A percentile compares a stretch with the other conserved stretches of the same genome.
Evolutionary conservation across 768 basidiomycete genomes (phyloP).

Genomic region (Guyanaporus albipodus): DNA sequence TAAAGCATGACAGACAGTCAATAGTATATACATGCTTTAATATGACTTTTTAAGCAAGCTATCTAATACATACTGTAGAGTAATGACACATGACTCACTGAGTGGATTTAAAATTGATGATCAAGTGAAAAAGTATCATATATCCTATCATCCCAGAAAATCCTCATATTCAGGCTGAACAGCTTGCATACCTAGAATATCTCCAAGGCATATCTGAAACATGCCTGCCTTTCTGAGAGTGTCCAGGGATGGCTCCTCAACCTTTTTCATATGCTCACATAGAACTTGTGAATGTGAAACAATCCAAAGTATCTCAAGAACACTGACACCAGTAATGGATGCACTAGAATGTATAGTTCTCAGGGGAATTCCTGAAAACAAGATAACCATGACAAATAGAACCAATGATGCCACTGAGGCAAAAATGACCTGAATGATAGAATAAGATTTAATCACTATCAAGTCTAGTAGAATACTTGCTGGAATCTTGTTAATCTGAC

Average conservation of each 20-base stretch:
- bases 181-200: neutral
- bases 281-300: constrained; percentile 3
- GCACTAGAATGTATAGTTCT: neutral
- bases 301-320: constrained; percentile 15
- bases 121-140: too few species aligned
- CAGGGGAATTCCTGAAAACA: neutral
- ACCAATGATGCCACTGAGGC: constrained; percentile 6
- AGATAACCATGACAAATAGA: neutral
- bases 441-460: neutral
- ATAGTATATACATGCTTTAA: too few species aligned
- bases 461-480: constrained; percentile 1
- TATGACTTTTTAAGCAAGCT: too few species aligned
- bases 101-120: too few species aligned
- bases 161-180: neutral
- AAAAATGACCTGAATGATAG: constrained; percentile 3
- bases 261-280: neutral
- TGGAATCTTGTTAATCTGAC: constrained; percentile 14
- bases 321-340: constrained; percentile 6
- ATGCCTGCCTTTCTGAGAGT: constrained; percentile 8
- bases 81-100: too few species aligned
- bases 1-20: too few species aligned
- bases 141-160: neutral
- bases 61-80: too few species aligned
- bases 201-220: constrained; percentile 2
- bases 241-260: neutral